Evolutionary conservation across 2,329 filamentous ascomycete species (phyloP).

Genomic region (Pezicula rhizophila): DNA sequence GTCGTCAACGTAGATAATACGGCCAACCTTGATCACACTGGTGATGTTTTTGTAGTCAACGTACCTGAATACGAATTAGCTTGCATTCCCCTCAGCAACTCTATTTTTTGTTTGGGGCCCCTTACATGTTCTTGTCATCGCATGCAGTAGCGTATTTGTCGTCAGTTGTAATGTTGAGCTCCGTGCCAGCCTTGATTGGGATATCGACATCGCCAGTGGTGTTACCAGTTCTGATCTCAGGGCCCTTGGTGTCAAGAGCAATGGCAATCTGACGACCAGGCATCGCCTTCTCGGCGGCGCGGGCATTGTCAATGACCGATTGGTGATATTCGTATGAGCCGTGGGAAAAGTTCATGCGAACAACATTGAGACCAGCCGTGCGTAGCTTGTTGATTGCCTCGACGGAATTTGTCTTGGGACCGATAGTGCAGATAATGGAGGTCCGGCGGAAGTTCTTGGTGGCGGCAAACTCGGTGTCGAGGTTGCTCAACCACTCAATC

Average conservation of each 20-base stretch:
- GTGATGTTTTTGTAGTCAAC: slow-evolving; percentile 99
- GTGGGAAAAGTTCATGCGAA: slow-evolving; percentile 99
- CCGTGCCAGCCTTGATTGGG: slow-evolving; percentile 73
- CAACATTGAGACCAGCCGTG: slow-evolving; percentile 87
- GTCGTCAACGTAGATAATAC: slow-evolving; percentile 96
- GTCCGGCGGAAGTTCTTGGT: slow-evolving; percentile 89
- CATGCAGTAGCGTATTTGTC: slow-evolving; percentile 80
- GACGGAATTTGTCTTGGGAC: slow-evolving; percentile 97
- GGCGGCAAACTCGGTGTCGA: slow-evolving; percentile 85
- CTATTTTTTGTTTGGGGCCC: slow-evolving; percentile 8
- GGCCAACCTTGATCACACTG: slow-evolving; percentile 87
- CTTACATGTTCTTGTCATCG: slow-evolving; percentile 90
- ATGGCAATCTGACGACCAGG: slow-evolving; percentile 87
- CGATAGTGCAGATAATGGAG: slow-evolving; percentile 98
- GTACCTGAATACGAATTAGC: slow-evolving; percentile 51
- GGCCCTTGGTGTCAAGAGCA: slow-evolving; percentile 79
- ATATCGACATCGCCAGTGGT: slow-evolving; percentile 65
- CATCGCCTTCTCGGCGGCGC: slow-evolving; percentile 73
- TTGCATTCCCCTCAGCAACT: background rate
- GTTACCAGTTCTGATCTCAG: slow-evolving; percentile 81
- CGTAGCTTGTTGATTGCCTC: slow-evolving; percentile 96
- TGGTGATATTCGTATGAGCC: slow-evolving; percentile 95
- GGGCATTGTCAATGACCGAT: slow-evolving; percentile 94
- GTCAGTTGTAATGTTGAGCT: slow-evolving; percentile 96
- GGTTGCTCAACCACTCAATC: slow-evolving; percentile 59